phyloP scores from a whole-genome alignment of 805 yeast genomes.

The Ogataea siamensis region DNA sequence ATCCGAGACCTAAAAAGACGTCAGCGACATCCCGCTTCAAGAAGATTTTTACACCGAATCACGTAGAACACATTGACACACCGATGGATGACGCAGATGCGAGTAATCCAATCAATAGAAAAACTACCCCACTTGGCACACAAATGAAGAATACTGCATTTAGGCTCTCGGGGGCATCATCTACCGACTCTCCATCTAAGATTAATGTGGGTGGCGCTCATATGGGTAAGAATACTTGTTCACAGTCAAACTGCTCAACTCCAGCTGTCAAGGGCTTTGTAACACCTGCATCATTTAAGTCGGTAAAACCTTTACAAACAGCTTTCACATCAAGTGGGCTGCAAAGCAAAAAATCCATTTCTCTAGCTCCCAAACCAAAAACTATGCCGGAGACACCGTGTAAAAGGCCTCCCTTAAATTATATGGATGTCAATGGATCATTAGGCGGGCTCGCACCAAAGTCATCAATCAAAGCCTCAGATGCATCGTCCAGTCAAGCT shows the following conservation, averaged over 20 bases:
- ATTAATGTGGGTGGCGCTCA: too few species aligned
- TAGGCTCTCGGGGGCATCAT: conserved; percentile 24
- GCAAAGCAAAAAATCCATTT: conserved; percentile 53
- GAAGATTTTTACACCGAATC: conserved; percentile 19
- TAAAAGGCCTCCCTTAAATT: conserved; percentile 41
- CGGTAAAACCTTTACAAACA: conserved; percentile 80
- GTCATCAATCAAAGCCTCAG: conserved; percentile 16
- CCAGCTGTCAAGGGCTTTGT: conserved; percentile 25
- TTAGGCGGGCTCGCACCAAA: too few species aligned
- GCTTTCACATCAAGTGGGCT: conserved; percentile 79
- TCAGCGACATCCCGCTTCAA: conserved; percentile 26
- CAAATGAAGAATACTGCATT: too few species aligned
- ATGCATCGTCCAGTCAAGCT: conserved; percentile 1
- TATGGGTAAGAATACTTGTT: conserved; percentile 2
- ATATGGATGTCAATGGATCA: conserved; percentile 31
- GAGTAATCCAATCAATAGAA: conserved; percentile 24
- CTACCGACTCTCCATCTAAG: conserved; percentile 21
- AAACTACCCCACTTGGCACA: conserved; percentile 20
- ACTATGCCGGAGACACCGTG: conserved; percentile 66
- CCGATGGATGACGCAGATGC: conserved; percentile 12
- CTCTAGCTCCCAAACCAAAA: conserved; percentile 33
- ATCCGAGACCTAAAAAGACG: conserved; percentile 21
- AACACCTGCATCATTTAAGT: conserved; percentile 59
- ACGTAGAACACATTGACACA: conserved; percentile 4
- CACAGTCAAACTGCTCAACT: conserved; percentile 15